Evolutionary conservation across 768 basidiomycete species (phyloP), one percentile per base, ranked within the genome.

Genomic region (Tremella fuciformis): DNA sequence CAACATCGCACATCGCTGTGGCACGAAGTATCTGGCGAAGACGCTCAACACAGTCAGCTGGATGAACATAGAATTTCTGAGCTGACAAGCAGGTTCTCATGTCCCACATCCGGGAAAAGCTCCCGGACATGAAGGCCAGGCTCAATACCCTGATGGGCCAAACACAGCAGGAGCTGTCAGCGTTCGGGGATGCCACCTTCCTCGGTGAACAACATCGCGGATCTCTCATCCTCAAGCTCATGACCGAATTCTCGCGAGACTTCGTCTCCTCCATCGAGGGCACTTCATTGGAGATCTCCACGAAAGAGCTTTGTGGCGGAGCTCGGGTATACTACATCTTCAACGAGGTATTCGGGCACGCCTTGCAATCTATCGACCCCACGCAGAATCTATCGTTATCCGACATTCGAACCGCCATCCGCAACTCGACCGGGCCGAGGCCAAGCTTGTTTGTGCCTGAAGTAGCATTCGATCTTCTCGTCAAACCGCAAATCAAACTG

Each of bases 241-340:
- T 99, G 96, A 99, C 94, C 46, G 91, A 92, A 78, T 99, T 98
- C 68, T 93, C 92, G 1, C 86, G 90, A 50, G 96, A 99, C 79
- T 99, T 97, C 63, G 83, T 98, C 53, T 87, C 93, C 0, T 94
- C 92, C 13, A 96, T 99, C 67, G 96, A 99, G 66, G 96, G 96
- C 55, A 97, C 92, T 13, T 91, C 91, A 56, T 83, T 94, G 39
- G 90, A 96, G 62, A 88, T 98, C 69, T 94, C 91, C 1, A 99
- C 96, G 0, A 99, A 99, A 75, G 96, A 99, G 75, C 85, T 99
- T 15, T 97, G 89, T 6, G 96, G 96, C 41, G 96, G 96, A 47
- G 96, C 96, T 21, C 84, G 96, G 54, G 91, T 99, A 78, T 98
- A 98, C 79, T 98, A 98, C 80, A 98, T 99, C 75, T 99, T 99